phyloP scores from a whole-genome alignment of 1,284 basidiomycete species.

The Chondrostereum purpureum region DNA sequence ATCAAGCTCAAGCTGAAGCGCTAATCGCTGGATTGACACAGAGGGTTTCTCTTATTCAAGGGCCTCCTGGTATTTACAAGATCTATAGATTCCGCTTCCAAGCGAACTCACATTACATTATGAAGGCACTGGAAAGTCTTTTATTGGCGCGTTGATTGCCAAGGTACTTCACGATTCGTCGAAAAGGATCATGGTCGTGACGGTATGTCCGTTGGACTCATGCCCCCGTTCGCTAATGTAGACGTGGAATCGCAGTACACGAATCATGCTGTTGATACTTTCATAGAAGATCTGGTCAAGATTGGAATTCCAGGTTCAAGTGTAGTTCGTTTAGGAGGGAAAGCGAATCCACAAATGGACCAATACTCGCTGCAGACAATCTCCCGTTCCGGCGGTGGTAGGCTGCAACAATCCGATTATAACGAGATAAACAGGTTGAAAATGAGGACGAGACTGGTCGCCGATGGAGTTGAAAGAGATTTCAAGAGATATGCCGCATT shows the following conservation, averaged over 20 bases:
- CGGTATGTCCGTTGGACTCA: background rate
- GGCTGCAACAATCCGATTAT: slow-evolving; percentile 28
- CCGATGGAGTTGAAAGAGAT: slow-evolving; percentile 19
- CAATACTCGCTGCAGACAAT: slow-evolving; percentile 35
- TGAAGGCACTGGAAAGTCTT: slow-evolving; percentile 66
- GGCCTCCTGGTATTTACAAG: slow-evolving; percentile 58
- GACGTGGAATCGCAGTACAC: slow-evolving; percentile 54
- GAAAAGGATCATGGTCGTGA: slow-evolving; percentile 48
- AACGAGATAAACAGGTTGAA: slow-evolving; percentile 32
- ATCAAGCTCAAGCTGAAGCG: slow-evolving; percentile 43
- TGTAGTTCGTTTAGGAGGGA: slow-evolving; percentile 51
- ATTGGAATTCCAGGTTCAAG: slow-evolving; percentile 43
- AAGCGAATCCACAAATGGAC: slow-evolving; percentile 39
- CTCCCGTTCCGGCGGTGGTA: slow-evolving; percentile 12
- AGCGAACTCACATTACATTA: background rate
- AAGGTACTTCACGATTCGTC: slow-evolving; percentile 45
- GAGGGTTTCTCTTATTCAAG: slow-evolving; percentile 53
- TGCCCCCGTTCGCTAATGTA: too few species aligned
- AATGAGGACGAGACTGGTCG: slow-evolving; percentile 17
- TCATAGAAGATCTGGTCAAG: slow-evolving; percentile 50
- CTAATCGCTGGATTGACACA: slow-evolving; percentile 48
- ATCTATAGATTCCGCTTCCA: background rate
- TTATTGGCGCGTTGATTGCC: slow-evolving; percentile 56
- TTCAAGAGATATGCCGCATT: slow-evolving; percentile 27
- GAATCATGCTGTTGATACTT: slow-evolving; percentile 62